Evolutionary conservation across 495 filamentous ascomycete genomes (phyloP).

Genomic region (Melanomma pulvis-pyrius): DNA sequence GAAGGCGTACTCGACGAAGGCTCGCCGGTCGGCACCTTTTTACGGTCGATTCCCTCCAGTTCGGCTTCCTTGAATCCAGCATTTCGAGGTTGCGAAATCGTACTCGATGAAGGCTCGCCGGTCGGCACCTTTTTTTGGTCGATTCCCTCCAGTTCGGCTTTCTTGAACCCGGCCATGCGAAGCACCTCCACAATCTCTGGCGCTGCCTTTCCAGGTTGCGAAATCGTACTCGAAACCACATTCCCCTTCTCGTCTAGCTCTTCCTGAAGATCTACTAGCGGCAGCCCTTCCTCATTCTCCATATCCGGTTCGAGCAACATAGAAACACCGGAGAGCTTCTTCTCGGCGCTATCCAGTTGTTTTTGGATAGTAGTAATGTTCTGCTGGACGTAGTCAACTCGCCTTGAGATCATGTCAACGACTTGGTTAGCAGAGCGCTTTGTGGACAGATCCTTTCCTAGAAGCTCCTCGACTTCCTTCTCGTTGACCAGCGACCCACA

Average conservation of each 20-base stretch:
- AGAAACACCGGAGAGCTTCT: conserved; percentile 60
- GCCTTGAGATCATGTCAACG: conserved; percentile 67
- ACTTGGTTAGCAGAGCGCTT: conserved; percentile 59
- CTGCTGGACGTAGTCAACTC: conserved; percentile 84
- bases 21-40: not conserved
- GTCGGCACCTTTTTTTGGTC: not conserved
- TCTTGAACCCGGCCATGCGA: conserved; percentile 68
- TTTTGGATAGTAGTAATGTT: conserved; percentile 74
- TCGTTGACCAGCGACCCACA: conserved; percentile 60
- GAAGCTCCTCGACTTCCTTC: conserved; percentile 65
- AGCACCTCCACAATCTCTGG: conserved; percentile 67
- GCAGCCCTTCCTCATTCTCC: conserved; percentile 66
- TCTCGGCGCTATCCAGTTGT: conserved; percentile 67
- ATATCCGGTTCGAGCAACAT: conserved; percentile 43
- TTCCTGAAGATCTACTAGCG: conserved; percentile 85
- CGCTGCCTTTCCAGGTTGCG: conserved; percentile 59
- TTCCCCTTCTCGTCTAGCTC: conserved; percentile 92
- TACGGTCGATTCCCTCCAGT: conserved; percentile 17
- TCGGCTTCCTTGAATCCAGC: conserved; percentile 61
- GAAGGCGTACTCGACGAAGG: not conserved
- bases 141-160: conserved; percentile 43
- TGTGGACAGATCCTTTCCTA: conserved; percentile 57
- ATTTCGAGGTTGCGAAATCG: conserved; percentile 56
- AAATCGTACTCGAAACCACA: conserved; percentile 65
- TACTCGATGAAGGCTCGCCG: not conserved